Evolutionary conservation across 75 land plant genomes (phyloP), one percentile per base, ranked within the genome.

Genomic region (Adiantum capillusveneris): DNA sequence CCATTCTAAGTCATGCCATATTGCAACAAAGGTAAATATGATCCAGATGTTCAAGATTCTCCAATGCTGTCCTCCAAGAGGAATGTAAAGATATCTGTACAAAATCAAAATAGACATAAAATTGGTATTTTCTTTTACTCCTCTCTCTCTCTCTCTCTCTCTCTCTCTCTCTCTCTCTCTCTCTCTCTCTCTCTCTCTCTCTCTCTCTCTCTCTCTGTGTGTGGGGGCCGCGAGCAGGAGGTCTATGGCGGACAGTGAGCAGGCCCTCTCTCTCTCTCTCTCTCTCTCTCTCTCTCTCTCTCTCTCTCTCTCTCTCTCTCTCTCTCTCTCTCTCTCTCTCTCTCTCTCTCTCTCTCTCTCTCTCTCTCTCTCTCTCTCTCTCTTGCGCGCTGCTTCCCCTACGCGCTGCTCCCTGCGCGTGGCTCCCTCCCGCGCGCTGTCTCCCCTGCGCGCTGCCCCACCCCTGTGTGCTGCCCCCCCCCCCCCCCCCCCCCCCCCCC

Each of bases 241-340:
- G n/a, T n/a, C n/a, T n/a, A n/a, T n/a, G n/a, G n/a, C n/a, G n/a
- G n/a, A n/a, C n/a, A n/a, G n/a, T n/a, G n/a, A n/a, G n/a, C n/a
- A n/a, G n/a, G n/a, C 43, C 43, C 43, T 31, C 60, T 34, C 45
- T 30, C 60, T 59, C 60, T 31, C 25, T 31, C 60, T n/a, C 60
- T 50, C 24, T 34, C 60, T 39, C 37, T 50, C 17, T 59, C 60
- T 31, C 25, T 50, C 44, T 34, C 43, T 31, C 24, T 59, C 60
- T 30, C 44, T 22, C 26, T 30, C 44, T 17, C 60, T 31, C 44
- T n/a, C 60, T 30, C 60, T 24, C 37, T 31, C 60, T 30, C 60
- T n/a, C n/a, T 31, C 43, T 22, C 44, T 31, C 31, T n/a, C 43
- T 31, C 16, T 18, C 43, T 31, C 31, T 30, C 43, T 31, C 19